Evolutionary conservation across 148 eudicot genomes (phyloP), one percentile per base, ranked within the genome.

Genomic region (Amaranthus hypochondriacus): DNA sequence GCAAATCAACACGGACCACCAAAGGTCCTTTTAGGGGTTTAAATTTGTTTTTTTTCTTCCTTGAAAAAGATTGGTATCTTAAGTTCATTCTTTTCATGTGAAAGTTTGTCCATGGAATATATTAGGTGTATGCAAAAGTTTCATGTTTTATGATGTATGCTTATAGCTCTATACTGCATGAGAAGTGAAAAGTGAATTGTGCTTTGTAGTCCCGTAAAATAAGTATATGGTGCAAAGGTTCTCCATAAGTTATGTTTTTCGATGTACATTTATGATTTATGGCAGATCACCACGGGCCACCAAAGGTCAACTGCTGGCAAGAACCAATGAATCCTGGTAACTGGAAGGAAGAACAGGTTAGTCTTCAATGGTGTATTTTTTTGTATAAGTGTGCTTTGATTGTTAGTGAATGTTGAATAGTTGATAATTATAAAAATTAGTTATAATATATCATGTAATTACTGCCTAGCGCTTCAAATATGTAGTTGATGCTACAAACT

Each of bases 341-440:
- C 60, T 93, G 98, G 98, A 93, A 89, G 86, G 98, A 93, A 84
- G 94, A 93, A 70, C 92, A 90, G 57, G 92, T 90, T 74, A 88
- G 96, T 77, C 58, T 68, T 66, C 68, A 80, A 50, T 75, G 4
- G 52, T 3, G 44, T 61, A 10, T 77, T 54, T 28, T 58, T 14
- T 4, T 56, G 13, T 76, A 56, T 68, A 54, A 47, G 52, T 49
- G 10, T 52, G 8, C 15, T 6, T 9, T 48, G 48, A 48, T 56
- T 9, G 18, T 21, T 5, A 48, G 9, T 48, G 56, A 28, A 47
- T 67, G 50, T 56, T 69, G 0, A n/a, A 42, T 56, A 60, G 51
- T n/a, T 48, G 9, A 14, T 11, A 15, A 28, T 12, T 13, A 5
- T 21, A 4, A 28, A 28, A 4, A 6, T 21, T 21, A 4, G n/a